Evolutionary conservation across 257 asterid species (phyloP), one percentile per base, ranked within the genome.

Genomic region (Solanum arcanum): DNA sequence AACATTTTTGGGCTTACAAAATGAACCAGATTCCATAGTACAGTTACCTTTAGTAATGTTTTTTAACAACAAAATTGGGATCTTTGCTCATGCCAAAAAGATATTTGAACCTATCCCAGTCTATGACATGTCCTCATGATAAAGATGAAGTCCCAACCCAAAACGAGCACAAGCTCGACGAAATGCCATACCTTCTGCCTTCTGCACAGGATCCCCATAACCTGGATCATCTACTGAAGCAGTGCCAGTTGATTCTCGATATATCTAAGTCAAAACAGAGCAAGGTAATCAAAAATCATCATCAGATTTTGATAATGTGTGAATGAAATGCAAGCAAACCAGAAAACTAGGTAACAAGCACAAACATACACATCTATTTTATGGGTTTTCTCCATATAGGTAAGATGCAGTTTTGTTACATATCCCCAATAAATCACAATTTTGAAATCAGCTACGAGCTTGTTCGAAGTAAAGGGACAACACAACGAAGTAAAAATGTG

Each of bases 121-220:
- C 76, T 94, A 96, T 41, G 92, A 90, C 86, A 91, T 25, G 84
- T 96, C 98, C 88, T 96, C 98, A 68, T 96, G 98, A 91, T 94
- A 95, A 31, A 96, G 95, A 89, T 96, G 96, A 86, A 96, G 99
- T 73, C 99, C 99, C 64, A 95, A 92, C 52, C 99, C 99, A 62
- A 95, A 91, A 47, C 98, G 96, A 88, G 99, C 98, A 88, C 98
- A 96, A 89, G 98, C 99, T 83, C 98, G 89, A 44, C 99, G 98
- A 91, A 96, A 95, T 82, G 99, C 98, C 98, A 94, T 96, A 83
- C 95, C 94, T 89, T 95, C 99, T 74, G 98, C 99, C 91, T 93
- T 95, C 91, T 95, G 98, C 92, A 94, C 92, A 3, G 96, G 92
- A 86, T 93, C 95, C 60, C 96, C 96, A 47, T 90, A 94, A 73